A percentile compares a stretch with the other conserved stretches of the same genome.
Conservation (phyloP, 2,329 filamentous ascomycete species). For the Colletotrichum cereale region DNA sequence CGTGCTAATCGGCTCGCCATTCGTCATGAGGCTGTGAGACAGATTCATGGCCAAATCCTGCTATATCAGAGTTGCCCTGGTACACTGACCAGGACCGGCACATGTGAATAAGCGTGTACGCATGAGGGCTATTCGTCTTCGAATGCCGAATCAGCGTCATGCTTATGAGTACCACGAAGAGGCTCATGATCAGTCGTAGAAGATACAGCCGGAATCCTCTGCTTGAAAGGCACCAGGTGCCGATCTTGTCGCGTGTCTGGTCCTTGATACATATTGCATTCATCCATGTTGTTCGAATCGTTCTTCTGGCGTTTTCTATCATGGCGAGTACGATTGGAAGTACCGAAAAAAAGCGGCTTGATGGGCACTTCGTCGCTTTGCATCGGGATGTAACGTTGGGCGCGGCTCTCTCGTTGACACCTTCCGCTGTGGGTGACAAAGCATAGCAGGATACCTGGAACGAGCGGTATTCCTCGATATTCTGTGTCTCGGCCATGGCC, state of each 20-base stretch:
- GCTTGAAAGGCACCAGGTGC: constrained; percentile 9
- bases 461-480: constrained; percentile 1
- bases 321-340: background rate
- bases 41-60: background rate
- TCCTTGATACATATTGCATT: background rate
- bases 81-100: constrained; percentile 29
- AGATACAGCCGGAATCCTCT: background rate
- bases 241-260: constrained; percentile 1
- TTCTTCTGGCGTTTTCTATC: background rate
- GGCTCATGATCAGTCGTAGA: background rate
- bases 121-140: background rate
- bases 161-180: background rate
- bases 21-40: background rate
- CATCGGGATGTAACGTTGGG: background rate
- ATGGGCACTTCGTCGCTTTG: background rate
- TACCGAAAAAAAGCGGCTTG: background rate
- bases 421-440: background rate
- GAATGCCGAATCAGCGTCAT: background rate
- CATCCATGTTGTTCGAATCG: background rate
- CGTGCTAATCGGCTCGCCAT: background rate
- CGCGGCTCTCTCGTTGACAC: background rate
- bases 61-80: background rate
- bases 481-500: background rate
- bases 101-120: constrained; percentile 29
- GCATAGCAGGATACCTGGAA: constrained; percentile 32